Conservation (phyloP, 345 rosid genomes). For the Salix viminalis region DNA sequence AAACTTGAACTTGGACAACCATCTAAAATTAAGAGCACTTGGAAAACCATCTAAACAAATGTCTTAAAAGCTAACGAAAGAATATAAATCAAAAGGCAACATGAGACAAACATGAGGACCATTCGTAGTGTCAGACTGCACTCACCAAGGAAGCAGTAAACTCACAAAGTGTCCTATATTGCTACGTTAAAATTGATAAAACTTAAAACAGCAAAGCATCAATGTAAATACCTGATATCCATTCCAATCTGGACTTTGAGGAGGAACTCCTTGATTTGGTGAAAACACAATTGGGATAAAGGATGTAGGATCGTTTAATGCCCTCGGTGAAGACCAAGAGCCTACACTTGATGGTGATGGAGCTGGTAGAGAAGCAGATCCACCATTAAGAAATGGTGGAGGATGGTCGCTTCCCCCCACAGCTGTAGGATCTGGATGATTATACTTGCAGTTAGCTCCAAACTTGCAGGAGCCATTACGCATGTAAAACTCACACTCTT, state of each 20-base stretch:
- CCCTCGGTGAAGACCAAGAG: constrained; percentile 72
- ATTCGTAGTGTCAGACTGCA: background rate
- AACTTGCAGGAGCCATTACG: constrained; percentile 91
- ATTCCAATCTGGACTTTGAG: constrained; percentile 71
- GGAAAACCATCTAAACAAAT: background rate
- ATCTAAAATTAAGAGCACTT: background rate
- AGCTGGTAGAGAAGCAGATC: constrained; percentile 42
- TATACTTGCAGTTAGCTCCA: constrained; percentile 74
- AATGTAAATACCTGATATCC: constrained; percentile 64
- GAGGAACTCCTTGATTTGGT: constrained; percentile 52
- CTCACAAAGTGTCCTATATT: background rate
- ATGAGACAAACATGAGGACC: background rate
- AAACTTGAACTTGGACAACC: background rate
- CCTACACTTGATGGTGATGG: constrained; percentile 48
- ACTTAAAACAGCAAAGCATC: background rate
- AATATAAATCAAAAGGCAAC: background rate
- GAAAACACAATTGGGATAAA: constrained; percentile 56
- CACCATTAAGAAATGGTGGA: constrained; percentile 49
- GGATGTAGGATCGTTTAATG: constrained; percentile 45
- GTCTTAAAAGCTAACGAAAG: background rate
- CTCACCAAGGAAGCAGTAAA: background rate
- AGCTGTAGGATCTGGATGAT: constrained; percentile 87
- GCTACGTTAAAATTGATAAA: background rate
- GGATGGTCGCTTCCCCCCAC: constrained; percentile 47
- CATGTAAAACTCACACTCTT: constrained; percentile 87